Evolutionary conservation across 306 rosid genomes (phyloP), one percentile per base, ranked within the genome.

Genomic region (Gastrolobium villosum): DNA sequence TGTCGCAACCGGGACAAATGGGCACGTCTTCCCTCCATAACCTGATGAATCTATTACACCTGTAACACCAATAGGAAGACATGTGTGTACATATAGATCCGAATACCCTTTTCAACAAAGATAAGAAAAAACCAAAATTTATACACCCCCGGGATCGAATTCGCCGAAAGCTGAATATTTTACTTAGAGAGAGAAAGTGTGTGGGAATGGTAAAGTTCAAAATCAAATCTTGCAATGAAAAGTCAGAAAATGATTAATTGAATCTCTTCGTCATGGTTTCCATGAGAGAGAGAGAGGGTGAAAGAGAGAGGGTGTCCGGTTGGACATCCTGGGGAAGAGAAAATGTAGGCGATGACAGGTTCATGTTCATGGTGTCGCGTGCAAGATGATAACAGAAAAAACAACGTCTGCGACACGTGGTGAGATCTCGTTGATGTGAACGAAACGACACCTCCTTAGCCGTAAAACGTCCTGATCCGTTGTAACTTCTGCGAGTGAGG

Each of bases 61-160:
- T 67, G 75, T 89, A 81, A 54, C 98, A 93, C 98, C 96, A 93
- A 79, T 82, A 85, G n/a, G 91, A 86, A 39, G 89, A 55, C 86
- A 82, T 86, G 26, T 65, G 53, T n/a, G n/a, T 20, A 20, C 9
- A 28, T 9, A 2, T 10, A 37, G 10, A 46, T 46, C n/a, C 5
- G 2, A 11, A 26, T 46, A 45, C 35, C 39, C 37, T 28, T 72
- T 40, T 10, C 2, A 0, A 4, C 3, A 6, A 6, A 10, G 4
- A 52, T 4, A 9, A 11, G 61, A 39, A 39, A 32, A 54, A 54
- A 10, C 5, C 6, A 28, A 43, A 40, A 4, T 39, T 30, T n/a
- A 49, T 35, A 32, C 75, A 50, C 8, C 14, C 34, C 28, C 10
- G 20, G 11, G 6, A 36, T 48, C 48, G 26, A 20, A 20, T 20